Evolutionary conservation across 768 basidiomycete genomes (phyloP), one percentile per base, ranked within the genome.

Genomic region (Termitomyces sp.): DNA sequence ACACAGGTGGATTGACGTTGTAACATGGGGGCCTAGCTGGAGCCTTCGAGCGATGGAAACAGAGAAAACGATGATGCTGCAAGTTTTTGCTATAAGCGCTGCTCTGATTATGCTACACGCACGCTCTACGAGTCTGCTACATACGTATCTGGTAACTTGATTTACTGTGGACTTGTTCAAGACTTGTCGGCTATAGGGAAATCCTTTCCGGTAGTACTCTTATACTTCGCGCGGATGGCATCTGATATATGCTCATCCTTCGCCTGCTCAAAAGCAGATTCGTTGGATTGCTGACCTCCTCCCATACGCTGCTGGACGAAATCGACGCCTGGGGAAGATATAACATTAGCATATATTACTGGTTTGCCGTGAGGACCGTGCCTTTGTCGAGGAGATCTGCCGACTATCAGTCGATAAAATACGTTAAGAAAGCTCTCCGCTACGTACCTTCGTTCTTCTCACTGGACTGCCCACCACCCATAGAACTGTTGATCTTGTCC

Each of bases 221-320:
- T 75, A 58, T 69, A 78, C 27, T 65, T 65, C 7, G 57, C 56
- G 11, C 75, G 65, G 54, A 79, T 75, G 4, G 68, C 69, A 55
- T 75, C 76, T n/a, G 71, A 69, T 54, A 80, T 78, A 57, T 72
- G 68, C 58, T 77, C 71, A 60, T 78, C 78, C 61, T 79, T 79
- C 11, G 71, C 67, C 61, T 78, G 75, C 65, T 79, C 77, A 27
- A 72, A 27, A 0, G 76, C 76, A 24, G 68, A 71, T 63, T 80
- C 78, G 65, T 80, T 72, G n/a, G 65, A 68, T 68, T 80, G 78
- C 34, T 68, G 64, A 4, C 76, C 78, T 48, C 66, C 62, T 31
- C 69, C 61, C 58, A 78, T 61, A 31, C 71, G 68, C 64, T 78
- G 70, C 58, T 79, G 77, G 16, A 75, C 71, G 56, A 72, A 75